These are phyloP conservation scores for Hyaloscypha bicolor DNA, from an alignment of 495 filamentous ascomycete species.

Conservation along the genomic window DNA sequence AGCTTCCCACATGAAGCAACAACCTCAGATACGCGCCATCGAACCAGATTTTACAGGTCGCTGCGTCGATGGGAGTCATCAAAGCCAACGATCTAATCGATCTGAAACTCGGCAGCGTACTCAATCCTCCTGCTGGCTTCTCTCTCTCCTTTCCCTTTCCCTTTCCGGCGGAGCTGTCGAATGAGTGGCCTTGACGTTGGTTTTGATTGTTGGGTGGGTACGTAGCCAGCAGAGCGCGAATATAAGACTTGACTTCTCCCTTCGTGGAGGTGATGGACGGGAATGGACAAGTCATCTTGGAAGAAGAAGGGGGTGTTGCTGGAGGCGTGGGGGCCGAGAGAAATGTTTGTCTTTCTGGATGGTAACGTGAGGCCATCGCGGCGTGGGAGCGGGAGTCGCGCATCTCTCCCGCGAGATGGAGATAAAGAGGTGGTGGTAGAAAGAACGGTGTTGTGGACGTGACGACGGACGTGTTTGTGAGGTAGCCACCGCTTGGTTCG, in stretches of 20 bases:
- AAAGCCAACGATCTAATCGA: not conserved
- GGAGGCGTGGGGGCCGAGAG: not conserved
- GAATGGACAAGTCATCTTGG: not conserved
- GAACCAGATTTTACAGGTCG: slow-evolving; percentile 3
- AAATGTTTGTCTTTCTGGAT: not conserved
- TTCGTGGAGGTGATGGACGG: not conserved
- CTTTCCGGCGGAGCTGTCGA: not conserved
- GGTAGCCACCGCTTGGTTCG: not conserved
- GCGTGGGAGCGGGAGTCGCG: not conserved
- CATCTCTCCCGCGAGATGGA: not conserved
- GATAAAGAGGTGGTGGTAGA: not conserved
- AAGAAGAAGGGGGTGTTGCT: not conserved
- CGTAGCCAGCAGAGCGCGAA: not conserved
- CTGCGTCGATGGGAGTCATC: not conserved
- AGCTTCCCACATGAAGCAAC: not conserved
- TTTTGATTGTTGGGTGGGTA: not conserved
- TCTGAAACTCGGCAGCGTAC: not conserved
- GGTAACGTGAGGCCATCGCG: not conserved
- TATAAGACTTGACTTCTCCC: not conserved
- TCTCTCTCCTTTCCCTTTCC: no score
- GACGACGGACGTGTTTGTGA: not conserved
- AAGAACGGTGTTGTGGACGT: not conserved
- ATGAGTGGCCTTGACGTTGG: not conserved
- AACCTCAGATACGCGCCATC: not conserved
- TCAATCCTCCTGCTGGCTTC: not conserved